Conservation (phyloP, 2,329 filamentous ascomycete genomes). For the Penicillium sp. region DNA sequence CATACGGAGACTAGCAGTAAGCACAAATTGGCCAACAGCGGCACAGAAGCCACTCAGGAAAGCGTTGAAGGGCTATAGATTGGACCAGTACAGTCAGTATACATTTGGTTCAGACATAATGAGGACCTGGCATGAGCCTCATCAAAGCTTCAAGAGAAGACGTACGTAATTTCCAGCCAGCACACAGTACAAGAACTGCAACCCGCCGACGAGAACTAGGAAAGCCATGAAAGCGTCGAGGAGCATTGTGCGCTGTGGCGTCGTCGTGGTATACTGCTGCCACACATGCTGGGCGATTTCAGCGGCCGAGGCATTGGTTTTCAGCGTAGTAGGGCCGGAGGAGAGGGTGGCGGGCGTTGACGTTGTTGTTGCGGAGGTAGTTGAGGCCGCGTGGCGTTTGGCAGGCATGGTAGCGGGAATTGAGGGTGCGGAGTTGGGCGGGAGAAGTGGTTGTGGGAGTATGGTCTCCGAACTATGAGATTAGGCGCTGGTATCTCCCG, state of each 20-base stretch:
- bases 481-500: background rate
- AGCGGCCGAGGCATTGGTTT: slow-evolving; percentile 40
- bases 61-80: slow-evolving; percentile 85
- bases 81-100: background rate
- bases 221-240: slow-evolving; percentile 90
- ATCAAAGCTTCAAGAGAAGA: slow-evolving; percentile 21
- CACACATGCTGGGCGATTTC: slow-evolving; percentile 69
- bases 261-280: slow-evolving; percentile 74
- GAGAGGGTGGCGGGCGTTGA: slow-evolving; percentile 29
- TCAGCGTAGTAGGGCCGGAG: slow-evolving; percentile 36
- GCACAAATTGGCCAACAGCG: slow-evolving; percentile 94
- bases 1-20: slow-evolving; percentile 86
- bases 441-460: slow-evolving; percentile 28
- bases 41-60: slow-evolving; percentile 94
- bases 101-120: background rate
- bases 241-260: slow-evolving; percentile 86
- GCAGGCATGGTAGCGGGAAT: slow-evolving; percentile 25
- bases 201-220: slow-evolving; percentile 75
- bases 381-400: slow-evolving; percentile 31
- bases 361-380: slow-evolving; percentile 26
- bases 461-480: background rate
- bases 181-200: slow-evolving; percentile 93
- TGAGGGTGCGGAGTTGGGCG: slow-evolving; percentile 6
- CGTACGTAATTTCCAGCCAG: slow-evolving; percentile 91
- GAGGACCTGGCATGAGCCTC: too few species aligned